Base-by-base conservation (phyloP, 2,329 filamentous ascomycete species). In the Talaromyces amestolkiae region DNA sequence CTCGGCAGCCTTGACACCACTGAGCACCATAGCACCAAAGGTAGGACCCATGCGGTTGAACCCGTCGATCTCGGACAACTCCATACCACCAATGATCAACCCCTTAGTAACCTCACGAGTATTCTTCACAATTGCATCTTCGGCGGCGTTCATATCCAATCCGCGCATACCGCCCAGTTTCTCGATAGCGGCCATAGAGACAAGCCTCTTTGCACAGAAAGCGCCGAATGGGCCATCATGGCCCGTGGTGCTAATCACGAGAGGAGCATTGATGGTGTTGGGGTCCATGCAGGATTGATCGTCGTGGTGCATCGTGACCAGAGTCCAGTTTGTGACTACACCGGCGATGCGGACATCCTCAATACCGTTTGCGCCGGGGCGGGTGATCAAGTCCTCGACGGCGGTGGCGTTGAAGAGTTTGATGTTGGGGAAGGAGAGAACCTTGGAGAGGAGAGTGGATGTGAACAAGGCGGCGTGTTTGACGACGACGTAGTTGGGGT, bases 241-340 rank as follows among this genome's bases (percentile, higher is more conserved):
- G 60, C 93, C 93, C 0, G 93, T 97, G 27, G 93, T 97, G 65
- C 89, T 92, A 81, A 97, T 91, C 74, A 97, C 84, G 66, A 97
- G 79, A 1, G 93, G 92, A 0, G 92, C 92, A 76, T 96, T 97
- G 86, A 97, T 96, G 73, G 93, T 97, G 86, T 95, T 96, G 71
- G 93, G 93, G 78, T 97, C 93, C 93, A 97, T 96, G 89, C 93
- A 97, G 68, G 87, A 91, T 82, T 96, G 92, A 77, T 94, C 91
- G 75, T 93, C 90, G 78, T 93, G 91, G 78, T 93, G 90, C 84
- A 94, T 91, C 51, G 89, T 87, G 58, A 97, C 93, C 31, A 97
- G 85, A 1, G 93, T 97, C 93, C 93, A 97, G 85, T 97, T 97
- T 73, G 92, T 96, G 64, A 97, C 93, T 1, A 97, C 93, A 72